A percentile compares a stretch with the other conserved stretches of the same genome.
Evolutionary conservation across 2,329 filamentous ascomycete species (phyloP).

Genomic region (Chaetomium sp.): DNA sequence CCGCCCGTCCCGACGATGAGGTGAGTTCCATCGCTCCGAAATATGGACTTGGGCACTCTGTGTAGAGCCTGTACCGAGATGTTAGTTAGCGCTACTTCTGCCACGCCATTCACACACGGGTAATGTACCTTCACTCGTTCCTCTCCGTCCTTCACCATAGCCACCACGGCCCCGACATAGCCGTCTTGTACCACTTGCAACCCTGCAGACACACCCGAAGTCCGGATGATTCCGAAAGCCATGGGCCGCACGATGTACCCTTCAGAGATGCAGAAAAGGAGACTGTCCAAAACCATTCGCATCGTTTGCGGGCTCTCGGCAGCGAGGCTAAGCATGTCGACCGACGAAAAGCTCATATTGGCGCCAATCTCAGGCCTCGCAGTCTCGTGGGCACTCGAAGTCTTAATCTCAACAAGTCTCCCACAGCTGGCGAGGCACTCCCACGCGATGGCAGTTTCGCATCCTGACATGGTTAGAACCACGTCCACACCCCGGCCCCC

Average conservation of each 20-base stretch:
- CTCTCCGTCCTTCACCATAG: conserved; percentile 11
- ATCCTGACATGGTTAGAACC: conserved; percentile 28
- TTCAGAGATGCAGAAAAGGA: conserved; percentile 30
- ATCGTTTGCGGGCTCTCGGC: conserved; percentile 25
- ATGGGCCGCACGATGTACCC: too few relatives aligned
- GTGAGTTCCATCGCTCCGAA: conserved; percentile 31
- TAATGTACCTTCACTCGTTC: conserved; percentile 32
- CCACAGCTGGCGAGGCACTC: conserved; percentile 34
- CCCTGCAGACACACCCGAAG: conserved; percentile 25
- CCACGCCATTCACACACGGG: neutral
- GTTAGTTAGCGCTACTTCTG: conserved; percentile 1
- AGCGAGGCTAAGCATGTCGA: conserved; percentile 31
- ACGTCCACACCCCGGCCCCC: conserved; percentile 30
- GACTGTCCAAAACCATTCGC: conserved; percentile 21
- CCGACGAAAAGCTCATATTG: conserved; percentile 31
- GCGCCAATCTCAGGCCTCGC: conserved; percentile 27
- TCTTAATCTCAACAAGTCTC: conserved; percentile 32
- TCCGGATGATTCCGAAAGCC: too few relatives aligned
- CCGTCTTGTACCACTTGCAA: conserved; percentile 28
- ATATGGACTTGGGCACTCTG: conserved; percentile 23
- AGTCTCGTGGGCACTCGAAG: conserved; percentile 19
- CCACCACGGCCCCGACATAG: conserved; percentile 29
- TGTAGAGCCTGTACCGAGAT: conserved; percentile 26
- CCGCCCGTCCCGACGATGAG: conserved; percentile 36
- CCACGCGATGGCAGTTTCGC: conserved; percentile 25